A percentile compares a stretch with the other conserved stretches of the same genome.
phyloP scores from a whole-genome alignment of 805 yeast species.

The Ogataea minuta region DNA sequence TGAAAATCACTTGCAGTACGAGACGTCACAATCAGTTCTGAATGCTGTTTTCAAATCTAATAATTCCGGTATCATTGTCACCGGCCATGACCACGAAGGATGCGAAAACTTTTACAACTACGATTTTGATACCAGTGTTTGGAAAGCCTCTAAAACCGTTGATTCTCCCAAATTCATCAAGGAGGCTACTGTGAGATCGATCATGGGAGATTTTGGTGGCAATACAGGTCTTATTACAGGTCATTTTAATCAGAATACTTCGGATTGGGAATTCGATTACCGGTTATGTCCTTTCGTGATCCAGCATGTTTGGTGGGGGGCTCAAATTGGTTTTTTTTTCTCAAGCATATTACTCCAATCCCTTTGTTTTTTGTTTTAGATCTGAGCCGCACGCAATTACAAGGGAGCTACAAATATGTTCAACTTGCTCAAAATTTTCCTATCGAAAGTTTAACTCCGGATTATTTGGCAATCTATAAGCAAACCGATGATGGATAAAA shows the following conservation, averaged over 20 bases:
- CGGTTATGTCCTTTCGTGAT: constrained; percentile 75
- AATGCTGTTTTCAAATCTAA: constrained; percentile 65
- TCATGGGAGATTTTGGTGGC: constrained; percentile 97
- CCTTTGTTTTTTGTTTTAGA: constrained; percentile 14
- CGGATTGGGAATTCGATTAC: constrained; percentile 66
- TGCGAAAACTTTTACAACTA: constrained; percentile 69
- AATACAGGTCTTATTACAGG: constrained; percentile 85
- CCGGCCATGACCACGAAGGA: constrained; percentile 97
- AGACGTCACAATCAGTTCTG: constrained; percentile 64
- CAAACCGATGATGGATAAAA: constrained; percentile 4
- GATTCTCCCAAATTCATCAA: constrained; percentile 43
- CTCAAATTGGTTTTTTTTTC: constrained; percentile 52
- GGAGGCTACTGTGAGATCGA: constrained; percentile 84
- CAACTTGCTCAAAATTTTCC: constrained; percentile 10
- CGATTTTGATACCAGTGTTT: constrained; percentile 39
- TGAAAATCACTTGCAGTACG: constrained; percentile 78
- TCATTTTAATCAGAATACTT: constrained; percentile 42
- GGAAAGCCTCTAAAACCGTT: constrained; percentile 56
- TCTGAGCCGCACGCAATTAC: constrained; percentile 8
- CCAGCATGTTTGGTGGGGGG: constrained; percentile 96
- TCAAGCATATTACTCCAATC: constrained; percentile 42
- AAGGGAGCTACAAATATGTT: not conserved
- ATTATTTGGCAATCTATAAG: constrained; percentile 29
- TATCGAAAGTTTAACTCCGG: constrained; percentile 34
- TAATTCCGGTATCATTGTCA: constrained; percentile 74